Evolutionary conservation across 176 grass and related monocot genomes (phyloP), one percentile per base, ranked within the genome.

Genomic region (Juncus effusus): DNA sequence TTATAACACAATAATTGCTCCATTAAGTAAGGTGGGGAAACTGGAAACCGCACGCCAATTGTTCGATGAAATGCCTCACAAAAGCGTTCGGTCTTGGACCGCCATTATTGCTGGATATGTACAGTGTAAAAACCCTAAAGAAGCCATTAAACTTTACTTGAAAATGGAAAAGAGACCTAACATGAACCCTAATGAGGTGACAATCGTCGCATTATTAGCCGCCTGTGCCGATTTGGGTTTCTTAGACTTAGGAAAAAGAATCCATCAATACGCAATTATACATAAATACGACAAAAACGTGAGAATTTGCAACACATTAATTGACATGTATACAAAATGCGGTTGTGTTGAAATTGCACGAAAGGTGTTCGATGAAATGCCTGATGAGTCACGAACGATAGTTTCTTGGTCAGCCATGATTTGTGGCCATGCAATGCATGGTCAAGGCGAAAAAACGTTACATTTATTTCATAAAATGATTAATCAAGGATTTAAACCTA

Each of bases 321-420:
- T 84, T 16, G 70, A 84, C 57, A 75, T 79, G 76, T 75, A 75
- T 60, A 74, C 69, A 6, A 84, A 84, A 58, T 84, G 81, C 5
- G 81, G 81, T 8, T 75, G 69, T n/a, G 7, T 79, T 40, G 76
- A 59, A 13, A 53, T 38, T 49, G 81, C 81, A 37, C 40, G 69
- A 13, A 42, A 36, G 5, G 63, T 79, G 11, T 85, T 85, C n/a
- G 58, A 85, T 9, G 14, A 13, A 19, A 79, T 85, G 77, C 16
- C 7, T 36, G 72, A 60, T 36, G 6, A 38, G 36, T 5, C n/a
- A 38, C 69, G 71, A 41, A 79, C 63, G 0, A 70, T 84, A 35
- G 82, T 79, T 37, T 76, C 70, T 41, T 84, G 70, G 76, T 70
- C 70, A 2, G 47, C 70, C 4, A 75, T 85, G 69, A 79, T 85